Evolutionary conservation across 176 grass and related monocot genomes (phyloP).

Genomic region (Chloris gayana): DNA sequence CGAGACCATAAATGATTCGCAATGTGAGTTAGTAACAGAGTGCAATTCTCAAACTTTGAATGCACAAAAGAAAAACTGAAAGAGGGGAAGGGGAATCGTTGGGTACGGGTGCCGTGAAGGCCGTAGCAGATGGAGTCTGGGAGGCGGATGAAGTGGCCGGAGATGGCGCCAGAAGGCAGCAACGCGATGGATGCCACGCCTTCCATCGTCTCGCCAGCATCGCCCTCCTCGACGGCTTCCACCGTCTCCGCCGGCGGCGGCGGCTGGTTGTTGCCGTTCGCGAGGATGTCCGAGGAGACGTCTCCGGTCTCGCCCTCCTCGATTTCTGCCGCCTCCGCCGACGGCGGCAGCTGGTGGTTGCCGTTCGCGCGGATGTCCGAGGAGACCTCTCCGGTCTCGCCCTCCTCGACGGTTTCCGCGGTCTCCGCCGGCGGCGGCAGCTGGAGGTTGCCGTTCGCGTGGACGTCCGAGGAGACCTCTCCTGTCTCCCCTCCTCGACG

Average conservation of each 20-base stretch:
- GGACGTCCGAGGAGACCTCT: conserved; percentile 32
- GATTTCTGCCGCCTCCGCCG: background rate
- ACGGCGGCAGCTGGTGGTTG: background rate
- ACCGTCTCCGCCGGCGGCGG: background rate
- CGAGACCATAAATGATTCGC: background rate
- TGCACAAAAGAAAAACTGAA: background rate
- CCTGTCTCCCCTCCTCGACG: background rate
- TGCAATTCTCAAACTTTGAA: background rate
- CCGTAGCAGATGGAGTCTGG: conserved; percentile 83
- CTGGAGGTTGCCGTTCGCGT: conserved; percentile 19
- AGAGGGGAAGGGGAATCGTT: background rate
- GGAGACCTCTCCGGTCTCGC: conserved; percentile 30
- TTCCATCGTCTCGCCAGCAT: conserved; percentile 61
- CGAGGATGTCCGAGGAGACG: conserved; percentile 33
- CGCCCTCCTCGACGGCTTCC: conserved; percentile 37
- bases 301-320: conserved; percentile 10
- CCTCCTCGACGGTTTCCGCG: conserved; percentile 32
- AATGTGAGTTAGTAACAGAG: background rate
- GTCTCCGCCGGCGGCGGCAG: background rate
- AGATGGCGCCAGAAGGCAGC: conserved; percentile 78
- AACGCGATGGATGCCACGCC: conserved; percentile 95
- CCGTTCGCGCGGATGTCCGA: conserved; percentile 36
- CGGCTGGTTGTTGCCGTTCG: conserved; percentile 12
- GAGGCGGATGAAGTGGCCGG: conserved; percentile 90
- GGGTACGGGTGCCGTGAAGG: conserved; percentile 81